Conservation (phyloP, 371 early-diverging fungal genomes). For the Mucor sp. region DNA sequence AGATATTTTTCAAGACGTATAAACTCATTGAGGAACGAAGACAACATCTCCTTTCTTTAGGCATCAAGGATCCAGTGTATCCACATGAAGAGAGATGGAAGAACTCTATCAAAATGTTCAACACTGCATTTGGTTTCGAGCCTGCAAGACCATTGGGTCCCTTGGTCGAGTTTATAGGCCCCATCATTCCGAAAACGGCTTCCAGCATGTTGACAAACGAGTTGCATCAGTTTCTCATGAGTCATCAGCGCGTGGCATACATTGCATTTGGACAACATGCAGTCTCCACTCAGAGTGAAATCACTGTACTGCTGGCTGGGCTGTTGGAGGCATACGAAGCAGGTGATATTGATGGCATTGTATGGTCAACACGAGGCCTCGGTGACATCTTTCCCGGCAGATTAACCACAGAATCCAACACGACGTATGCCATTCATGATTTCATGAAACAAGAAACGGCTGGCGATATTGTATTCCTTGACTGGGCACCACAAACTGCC, state of each 20-base stretch:
- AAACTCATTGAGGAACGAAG: slow-evolving; percentile 1
- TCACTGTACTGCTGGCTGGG: slow-evolving; percentile 19
- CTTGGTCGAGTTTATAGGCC: slow-evolving; percentile 34
- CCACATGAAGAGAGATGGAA: background rate
- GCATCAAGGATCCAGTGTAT: background rate
- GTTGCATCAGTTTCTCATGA: slow-evolving; percentile 16
- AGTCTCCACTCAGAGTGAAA: slow-evolving; percentile 3
- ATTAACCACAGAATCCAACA: slow-evolving; percentile 5
- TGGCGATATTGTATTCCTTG: too few relatives aligned
- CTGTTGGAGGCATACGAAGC: slow-evolving; percentile 20
- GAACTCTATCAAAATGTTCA: slow-evolving; percentile 24
- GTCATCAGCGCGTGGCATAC: slow-evolving; percentile 29
- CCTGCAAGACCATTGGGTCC: slow-evolving; percentile 34
- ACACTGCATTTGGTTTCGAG: slow-evolving; percentile 25
- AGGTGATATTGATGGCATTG: slow-evolving; percentile 26
- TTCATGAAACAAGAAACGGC: background rate
- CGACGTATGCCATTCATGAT: background rate
- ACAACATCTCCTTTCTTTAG: slow-evolving; percentile 5
- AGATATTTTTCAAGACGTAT: slow-evolving; percentile 1
- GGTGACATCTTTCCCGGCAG: slow-evolving; percentile 11
- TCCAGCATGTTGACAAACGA: slow-evolving; percentile 14
- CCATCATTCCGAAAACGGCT: slow-evolving; percentile 17
- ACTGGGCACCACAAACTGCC: slow-evolving; percentile 45
- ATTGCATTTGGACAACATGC: slow-evolving; percentile 44
- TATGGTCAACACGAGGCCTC: slow-evolving; percentile 27